These are phyloP conservation scores for Beauveria pseudobassiana DNA, from an alignment of 2,329 filamentous ascomycete genomes.

Conservation along the genomic window DNA sequence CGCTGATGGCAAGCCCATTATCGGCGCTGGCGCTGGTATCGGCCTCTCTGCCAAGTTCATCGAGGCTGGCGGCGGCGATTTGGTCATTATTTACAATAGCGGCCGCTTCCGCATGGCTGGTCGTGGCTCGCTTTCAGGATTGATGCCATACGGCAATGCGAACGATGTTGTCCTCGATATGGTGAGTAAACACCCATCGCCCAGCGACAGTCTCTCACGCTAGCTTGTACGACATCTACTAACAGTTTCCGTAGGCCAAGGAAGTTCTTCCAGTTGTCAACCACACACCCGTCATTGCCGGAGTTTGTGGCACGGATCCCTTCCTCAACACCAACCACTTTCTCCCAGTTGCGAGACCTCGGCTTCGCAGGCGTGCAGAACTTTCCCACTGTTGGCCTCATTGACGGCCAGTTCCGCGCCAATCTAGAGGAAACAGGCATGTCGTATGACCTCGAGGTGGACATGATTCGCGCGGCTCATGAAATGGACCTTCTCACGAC, in stretches of 20 bases:
- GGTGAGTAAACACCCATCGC: slow-evolving; percentile 30
- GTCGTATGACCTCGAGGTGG: slow-evolving; percentile 59
- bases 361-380: slow-evolving; percentile 67
- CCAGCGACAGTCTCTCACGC: not conserved
- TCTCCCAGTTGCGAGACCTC: slow-evolving; percentile 47
- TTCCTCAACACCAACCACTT: slow-evolving; percentile 57
- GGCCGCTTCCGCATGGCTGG: slow-evolving; percentile 69
- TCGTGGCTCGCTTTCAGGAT: slow-evolving; percentile 57
- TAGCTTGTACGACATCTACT: not conserved
- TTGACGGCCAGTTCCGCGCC: slow-evolving; percentile 59
- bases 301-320: slow-evolving; percentile 64
- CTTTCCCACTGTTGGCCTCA: slow-evolving; percentile 64
- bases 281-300: slow-evolving; percentile 58
- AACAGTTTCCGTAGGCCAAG: slow-evolving; percentile 34
- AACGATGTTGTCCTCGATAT: slow-evolving; percentile 65
- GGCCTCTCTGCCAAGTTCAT: slow-evolving; percentile 65
- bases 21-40: slow-evolving; percentile 64
- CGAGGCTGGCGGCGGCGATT: slow-evolving; percentile 58
- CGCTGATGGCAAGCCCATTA: slow-evolving; percentile 47
- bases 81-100: slow-evolving; percentile 68
- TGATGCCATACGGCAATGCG: slow-evolving; percentile 66
- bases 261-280: slow-evolving; percentile 61
- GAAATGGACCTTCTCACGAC: slow-evolving; percentile 57
- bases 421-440: slow-evolving; percentile 68
- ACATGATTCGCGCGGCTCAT: slow-evolving; percentile 55